Conservation (phyloP, 345 rosid species). For the Citrus maxima region DNA sequence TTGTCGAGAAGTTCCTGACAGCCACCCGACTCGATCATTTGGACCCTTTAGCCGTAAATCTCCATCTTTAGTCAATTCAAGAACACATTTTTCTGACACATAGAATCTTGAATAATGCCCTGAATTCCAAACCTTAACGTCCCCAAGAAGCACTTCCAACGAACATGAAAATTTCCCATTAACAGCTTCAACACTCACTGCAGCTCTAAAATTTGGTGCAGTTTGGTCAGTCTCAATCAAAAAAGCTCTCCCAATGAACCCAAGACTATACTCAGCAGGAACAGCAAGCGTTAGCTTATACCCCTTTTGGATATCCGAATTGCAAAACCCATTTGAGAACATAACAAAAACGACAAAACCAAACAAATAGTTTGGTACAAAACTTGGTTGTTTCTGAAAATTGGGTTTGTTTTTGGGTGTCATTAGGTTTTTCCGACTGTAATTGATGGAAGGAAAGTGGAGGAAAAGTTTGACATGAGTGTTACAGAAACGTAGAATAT, state of each 20-base stretch:
- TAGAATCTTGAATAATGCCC: slow-evolving; percentile 71
- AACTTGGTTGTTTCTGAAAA: neutral
- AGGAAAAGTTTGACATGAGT: slow-evolving; percentile 26
- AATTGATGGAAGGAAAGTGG: slow-evolving; percentile 13
- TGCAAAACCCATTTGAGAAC: slow-evolving; percentile 29
- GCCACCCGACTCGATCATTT: slow-evolving; percentile 62
- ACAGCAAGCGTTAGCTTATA: slow-evolving; percentile 50
- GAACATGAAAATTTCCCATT: slow-evolving; percentile 60
- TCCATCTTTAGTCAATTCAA: slow-evolving; percentile 61
- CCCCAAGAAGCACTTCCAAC: slow-evolving; percentile 68
- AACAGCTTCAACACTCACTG: slow-evolving; percentile 63
- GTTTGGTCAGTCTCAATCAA: slow-evolving; percentile 40
- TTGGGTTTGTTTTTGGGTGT: neutral
- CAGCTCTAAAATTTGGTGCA: slow-evolving; percentile 53
- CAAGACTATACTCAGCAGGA: slow-evolving; percentile 42
- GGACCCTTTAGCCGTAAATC: slow-evolving; percentile 67
- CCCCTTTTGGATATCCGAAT: slow-evolving; percentile 47
- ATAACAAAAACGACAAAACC: slow-evolving; percentile 22
- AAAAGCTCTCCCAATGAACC: slow-evolving; percentile 70
- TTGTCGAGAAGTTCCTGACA: slow-evolving; percentile 79
- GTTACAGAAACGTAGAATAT: neutral
- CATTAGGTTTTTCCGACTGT: slow-evolving; percentile 12
- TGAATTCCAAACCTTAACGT: slow-evolving; percentile 84
- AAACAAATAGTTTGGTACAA: slow-evolving; percentile 12
- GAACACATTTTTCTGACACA: slow-evolving; percentile 47